phyloP scores from a whole-genome alignment of 345 rosid genomes.

The Gossypium anomalum region DNA sequence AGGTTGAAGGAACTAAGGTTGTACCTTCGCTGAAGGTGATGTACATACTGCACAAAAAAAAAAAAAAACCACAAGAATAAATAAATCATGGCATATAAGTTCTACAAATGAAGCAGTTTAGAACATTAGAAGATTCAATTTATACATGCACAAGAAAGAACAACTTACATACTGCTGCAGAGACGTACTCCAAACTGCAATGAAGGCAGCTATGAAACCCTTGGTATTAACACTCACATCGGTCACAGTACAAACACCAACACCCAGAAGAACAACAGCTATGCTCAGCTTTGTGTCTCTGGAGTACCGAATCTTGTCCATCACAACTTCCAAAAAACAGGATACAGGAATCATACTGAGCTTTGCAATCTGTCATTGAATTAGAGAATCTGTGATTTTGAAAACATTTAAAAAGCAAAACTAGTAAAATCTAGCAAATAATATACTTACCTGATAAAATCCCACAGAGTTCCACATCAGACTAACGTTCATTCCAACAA shows the following conservation, averaged over 20 bases:
- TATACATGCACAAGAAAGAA: conserved; percentile 1
- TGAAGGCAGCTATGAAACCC: conserved; percentile 79
- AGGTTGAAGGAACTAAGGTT: conserved; percentile 85
- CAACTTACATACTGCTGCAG: conserved; percentile 89
- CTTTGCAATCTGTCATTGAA: conserved; percentile 72
- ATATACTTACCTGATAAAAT: conserved; percentile 4
- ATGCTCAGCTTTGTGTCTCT: conserved; percentile 97
- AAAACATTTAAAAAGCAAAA: neutral
- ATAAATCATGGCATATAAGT: neutral
- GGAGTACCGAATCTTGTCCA: conserved; percentile 37
- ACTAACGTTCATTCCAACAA: conserved; percentile 99
- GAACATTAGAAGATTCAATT: neutral
- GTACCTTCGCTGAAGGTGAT: conserved; percentile 81
- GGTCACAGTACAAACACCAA: conserved; percentile 91
- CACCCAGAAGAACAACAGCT: conserved; percentile 79
- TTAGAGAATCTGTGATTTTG: conserved; percentile 17
- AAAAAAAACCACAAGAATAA: neutral
- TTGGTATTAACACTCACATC: conserved; percentile 88
- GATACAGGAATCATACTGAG: conserved; percentile 98
- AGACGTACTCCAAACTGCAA: conserved; percentile 97
- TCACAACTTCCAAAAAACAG: conserved; percentile 84
- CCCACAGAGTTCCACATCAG: conserved; percentile 99
- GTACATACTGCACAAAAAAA: conserved; percentile 74
- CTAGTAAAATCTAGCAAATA: neutral
- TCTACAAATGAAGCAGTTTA: neutral